phyloP scores from a whole-genome alignment of 257 asterid species.

The Coffea eugenioides region DNA sequence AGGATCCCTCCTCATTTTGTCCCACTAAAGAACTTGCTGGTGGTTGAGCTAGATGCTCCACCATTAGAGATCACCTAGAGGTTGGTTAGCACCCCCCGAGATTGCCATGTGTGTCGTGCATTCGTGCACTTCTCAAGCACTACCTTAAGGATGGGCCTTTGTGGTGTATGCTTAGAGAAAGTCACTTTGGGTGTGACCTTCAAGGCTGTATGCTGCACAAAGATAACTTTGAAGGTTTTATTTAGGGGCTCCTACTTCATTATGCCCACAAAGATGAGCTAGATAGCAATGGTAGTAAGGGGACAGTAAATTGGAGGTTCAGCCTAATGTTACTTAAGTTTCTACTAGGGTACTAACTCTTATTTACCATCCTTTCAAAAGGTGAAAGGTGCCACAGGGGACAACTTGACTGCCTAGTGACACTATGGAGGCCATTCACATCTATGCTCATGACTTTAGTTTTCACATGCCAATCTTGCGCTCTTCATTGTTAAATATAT shows the following conservation, averaged over 20 bases:
- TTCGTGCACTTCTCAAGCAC: background rate
- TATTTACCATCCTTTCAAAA: background rate
- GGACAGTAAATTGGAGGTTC: background rate
- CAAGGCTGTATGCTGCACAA: background rate
- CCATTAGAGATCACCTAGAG: background rate
- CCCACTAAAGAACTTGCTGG: background rate
- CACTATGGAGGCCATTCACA: background rate
- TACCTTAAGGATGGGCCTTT: background rate
- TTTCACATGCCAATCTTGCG: background rate
- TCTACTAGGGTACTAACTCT: background rate
- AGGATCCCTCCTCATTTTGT: background rate
- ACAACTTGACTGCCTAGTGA: background rate
- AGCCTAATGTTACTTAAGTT: background rate
- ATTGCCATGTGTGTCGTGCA: background rate
- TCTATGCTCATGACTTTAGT: background rate
- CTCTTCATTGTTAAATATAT: too few species aligned
- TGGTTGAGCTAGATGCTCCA: background rate
- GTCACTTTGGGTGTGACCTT: background rate
- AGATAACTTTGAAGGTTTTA: background rate
- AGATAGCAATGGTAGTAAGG: background rate
- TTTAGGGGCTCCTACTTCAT: background rate
- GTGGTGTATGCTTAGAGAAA: background rate
- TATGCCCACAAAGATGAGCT: background rate
- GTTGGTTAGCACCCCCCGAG: background rate
- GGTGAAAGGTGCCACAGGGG: background rate